phyloP scores from a whole-genome alignment of 768 basidiomycete genomes.

The Auriculariales sp. region DNA sequence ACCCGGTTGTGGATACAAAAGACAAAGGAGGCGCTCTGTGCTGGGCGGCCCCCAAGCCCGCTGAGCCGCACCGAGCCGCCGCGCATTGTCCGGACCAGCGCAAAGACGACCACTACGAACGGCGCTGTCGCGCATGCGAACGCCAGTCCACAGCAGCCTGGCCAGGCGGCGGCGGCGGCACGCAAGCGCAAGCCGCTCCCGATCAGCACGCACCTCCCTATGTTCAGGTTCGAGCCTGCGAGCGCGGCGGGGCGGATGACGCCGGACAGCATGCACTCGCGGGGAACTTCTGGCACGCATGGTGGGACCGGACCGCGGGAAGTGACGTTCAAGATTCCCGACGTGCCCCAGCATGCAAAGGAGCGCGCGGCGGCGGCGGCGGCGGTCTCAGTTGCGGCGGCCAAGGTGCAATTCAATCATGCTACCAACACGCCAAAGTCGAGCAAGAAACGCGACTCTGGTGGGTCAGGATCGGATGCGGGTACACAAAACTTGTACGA shows the following conservation, averaged over 20 bases:
- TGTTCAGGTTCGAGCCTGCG: background rate
- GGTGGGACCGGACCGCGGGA: background rate
- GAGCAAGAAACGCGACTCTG: too few relatives aligned
- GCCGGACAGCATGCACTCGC: background rate
- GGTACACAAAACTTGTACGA: background rate
- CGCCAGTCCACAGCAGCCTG: background rate
- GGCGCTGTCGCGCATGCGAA: background rate
- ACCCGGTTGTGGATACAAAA: background rate
- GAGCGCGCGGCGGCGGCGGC: too few relatives aligned
- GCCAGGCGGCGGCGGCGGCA: background rate
- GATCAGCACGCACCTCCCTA: background rate
- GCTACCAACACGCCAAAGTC: too few relatives aligned
- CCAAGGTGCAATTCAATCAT: too few relatives aligned
- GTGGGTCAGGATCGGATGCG: background rate
- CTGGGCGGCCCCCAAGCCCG: background rate
- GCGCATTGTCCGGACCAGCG: background rate
- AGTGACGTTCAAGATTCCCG: background rate
- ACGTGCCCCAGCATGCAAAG: background rate
- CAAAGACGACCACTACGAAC: background rate
- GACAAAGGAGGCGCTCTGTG: constrained; percentile 1
- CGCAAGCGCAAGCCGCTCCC: too few relatives aligned
- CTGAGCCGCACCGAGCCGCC: too few relatives aligned
- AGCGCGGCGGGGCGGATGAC: background rate
- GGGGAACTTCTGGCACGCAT: background rate
- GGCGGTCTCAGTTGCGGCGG: too few relatives aligned